Evolutionary conservation across 805 yeast species (phyloP).

Genomic region (Myxozyma vanderwaltii): DNA sequence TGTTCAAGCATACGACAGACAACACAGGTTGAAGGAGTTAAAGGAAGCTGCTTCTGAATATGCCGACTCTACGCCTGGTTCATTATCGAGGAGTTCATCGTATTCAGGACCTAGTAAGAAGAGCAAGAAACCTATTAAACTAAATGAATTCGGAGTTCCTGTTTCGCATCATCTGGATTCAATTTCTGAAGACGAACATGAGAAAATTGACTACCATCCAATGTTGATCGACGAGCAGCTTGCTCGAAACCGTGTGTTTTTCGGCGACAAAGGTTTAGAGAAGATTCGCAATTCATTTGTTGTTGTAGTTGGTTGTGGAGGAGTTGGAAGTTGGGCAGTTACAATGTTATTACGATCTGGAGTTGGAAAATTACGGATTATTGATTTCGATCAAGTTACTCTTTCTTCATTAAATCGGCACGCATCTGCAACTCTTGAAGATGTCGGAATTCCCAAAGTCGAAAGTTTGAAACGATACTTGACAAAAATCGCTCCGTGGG

Average conservation of each 20-base stretch:
- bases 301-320: constrained; percentile 92
- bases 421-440: constrained; percentile 86
- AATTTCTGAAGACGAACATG: constrained; percentile 4
- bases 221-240: constrained; percentile 85
- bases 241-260: constrained; percentile 89
- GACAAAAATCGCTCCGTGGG: constrained; percentile 88
- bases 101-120: background rate
- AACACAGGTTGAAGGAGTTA: constrained; percentile 12
- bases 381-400: constrained; percentile 96
- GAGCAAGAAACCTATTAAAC: constrained; percentile 3
- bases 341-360: constrained; percentile 93
- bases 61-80: constrained; percentile 1
- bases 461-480: constrained; percentile 72
- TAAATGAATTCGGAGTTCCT: constrained; percentile 22
- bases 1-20: constrained; percentile 15
- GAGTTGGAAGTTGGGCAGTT: constrained; percentile 96
- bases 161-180: constrained; percentile 4
- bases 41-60: constrained; percentile 9
- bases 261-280: constrained; percentile 81
- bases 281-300: constrained; percentile 70
- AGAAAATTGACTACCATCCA: constrained; percentile 17
- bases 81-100: constrained; percentile 8
- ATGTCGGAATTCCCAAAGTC: constrained; percentile 92
- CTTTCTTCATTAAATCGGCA: constrained; percentile 90
- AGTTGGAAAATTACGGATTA: constrained; percentile 69